These are phyloP conservation scores for Salvia sclarea DNA, from an alignment of 305 asterid species.

Conservation along the genomic window DNA sequence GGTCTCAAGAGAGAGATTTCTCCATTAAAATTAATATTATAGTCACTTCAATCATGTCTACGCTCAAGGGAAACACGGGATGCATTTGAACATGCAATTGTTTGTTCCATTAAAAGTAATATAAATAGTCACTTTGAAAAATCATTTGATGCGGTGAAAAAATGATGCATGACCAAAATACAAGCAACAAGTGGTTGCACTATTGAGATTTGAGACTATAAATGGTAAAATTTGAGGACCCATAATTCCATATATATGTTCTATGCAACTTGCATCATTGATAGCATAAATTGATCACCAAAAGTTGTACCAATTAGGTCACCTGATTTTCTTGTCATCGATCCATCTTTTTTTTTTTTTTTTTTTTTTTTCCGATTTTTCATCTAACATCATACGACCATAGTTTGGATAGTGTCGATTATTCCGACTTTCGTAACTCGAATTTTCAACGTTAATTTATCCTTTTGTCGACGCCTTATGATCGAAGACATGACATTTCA, in stretches of 20 bases:
- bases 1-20: too few species aligned
- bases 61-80: background rate
- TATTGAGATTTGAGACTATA: background rate
- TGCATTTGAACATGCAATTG: background rate
- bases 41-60: background rate
- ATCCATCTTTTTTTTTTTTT: background rate
- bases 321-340: background rate
- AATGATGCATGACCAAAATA: constrained; percentile 7
- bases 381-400: background rate
- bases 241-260: constrained; percentile 2
- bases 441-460: background rate
- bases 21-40: too few species aligned
- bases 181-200: background rate
- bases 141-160: background rate
- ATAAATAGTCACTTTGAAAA: background rate
- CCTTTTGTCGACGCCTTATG: background rate
- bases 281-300: constrained; percentile 4
- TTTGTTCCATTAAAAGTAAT: background rate
- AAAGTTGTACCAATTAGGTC: background rate
- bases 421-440: background rate
- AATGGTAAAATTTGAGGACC: constrained; percentile 15
- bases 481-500: background rate
- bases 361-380: background rate
- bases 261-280: constrained; percentile 4
- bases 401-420: background rate